Base-by-base conservation (phyloP, 306 rosid species). In the Neltuma alba region DNA sequence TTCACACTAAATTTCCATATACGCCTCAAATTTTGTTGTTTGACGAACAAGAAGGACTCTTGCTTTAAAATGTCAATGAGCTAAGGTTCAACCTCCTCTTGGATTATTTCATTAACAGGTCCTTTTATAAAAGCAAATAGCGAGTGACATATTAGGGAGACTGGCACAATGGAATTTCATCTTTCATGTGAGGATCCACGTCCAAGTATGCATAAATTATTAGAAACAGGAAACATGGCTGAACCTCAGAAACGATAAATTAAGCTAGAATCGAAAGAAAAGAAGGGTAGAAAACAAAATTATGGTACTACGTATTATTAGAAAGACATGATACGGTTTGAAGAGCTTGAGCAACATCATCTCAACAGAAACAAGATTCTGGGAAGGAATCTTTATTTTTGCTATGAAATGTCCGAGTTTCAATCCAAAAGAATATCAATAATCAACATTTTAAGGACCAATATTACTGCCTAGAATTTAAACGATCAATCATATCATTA, bases 351-450 rank as follows among this genome's bases (percentile, higher is more conserved):
- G 66, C 18, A 48, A 62, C 75, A 62, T 62, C 50, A 7, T 47
- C n/a, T 47, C 76, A 80, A 76, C 37, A 34, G 54, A 80, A 57
- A 77, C 77, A 76, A 11, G 76, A 68, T 61, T 20, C 41, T 37
- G 58, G 36, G 71, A 74, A 74, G 68, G 84, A 72, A 82, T 77
- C 79, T 58, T 83, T 75, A 85, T 74, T 85, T 78, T 84, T 83
- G 52, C 73, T 77, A 70, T 82, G 70, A 80, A 76, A 42, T n/a
- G 62, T 82, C 80, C 83, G 85, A n/a, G 88, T 89, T 85, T 77
- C 88, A 82, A 70, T 83, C 83, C 84, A 74, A 44, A 65, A n/a
- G 74, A 76, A 41, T 60, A 83, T 87, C 1, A 38, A 38, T 38
- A 9, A 44, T 44, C 38, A 68, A 79, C 60, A 40, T 76, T 67